Conservation (phyloP, 441 rosid species). For the Biscutella laevigata region DNA sequence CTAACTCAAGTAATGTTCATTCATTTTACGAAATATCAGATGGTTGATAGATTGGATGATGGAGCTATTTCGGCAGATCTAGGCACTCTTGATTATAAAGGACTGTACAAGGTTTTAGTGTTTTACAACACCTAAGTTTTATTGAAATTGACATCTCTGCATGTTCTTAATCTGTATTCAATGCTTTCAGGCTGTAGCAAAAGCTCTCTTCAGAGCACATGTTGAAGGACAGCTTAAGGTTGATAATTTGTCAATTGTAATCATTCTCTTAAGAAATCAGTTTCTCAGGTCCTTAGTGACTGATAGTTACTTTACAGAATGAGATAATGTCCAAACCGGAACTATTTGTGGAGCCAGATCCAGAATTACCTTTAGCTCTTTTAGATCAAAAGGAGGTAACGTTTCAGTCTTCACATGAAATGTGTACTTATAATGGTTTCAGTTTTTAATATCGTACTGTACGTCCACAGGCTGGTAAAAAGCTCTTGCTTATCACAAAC, state of each 20-base stretch:
- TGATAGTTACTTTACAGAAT: slow-evolving; percentile 39
- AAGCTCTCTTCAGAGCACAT: slow-evolving; percentile 94
- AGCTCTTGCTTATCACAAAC: slow-evolving; percentile 87
- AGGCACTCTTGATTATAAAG: slow-evolving; percentile 76
- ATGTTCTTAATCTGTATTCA: slow-evolving; percentile 14
- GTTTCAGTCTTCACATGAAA: background rate
- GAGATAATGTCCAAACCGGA: slow-evolving; percentile 98
- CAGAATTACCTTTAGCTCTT: slow-evolving; percentile 83
- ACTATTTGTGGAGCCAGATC: slow-evolving; percentile 93
- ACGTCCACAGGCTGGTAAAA: slow-evolving; percentile 79
- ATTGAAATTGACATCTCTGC: slow-evolving; percentile 7
- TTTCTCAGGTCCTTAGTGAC: slow-evolving; percentile 17
- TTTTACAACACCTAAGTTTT: background rate
- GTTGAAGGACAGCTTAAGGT: slow-evolving; percentile 98
- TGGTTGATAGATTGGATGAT: slow-evolving; percentile 91
- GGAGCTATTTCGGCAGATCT: slow-evolving; percentile 66
- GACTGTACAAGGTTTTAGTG: slow-evolving; percentile 72
- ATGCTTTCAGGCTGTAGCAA: slow-evolving; percentile 78
- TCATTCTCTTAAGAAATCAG: background rate
- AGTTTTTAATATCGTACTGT: slow-evolving; percentile 12
- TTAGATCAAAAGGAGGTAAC: slow-evolving; percentile 92
- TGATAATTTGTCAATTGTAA: slow-evolving; percentile 1
- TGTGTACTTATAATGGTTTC: slow-evolving; percentile 11
- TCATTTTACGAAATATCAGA: slow-evolving; percentile 33
- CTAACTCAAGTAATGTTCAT: background rate